Evolutionary conservation across 2,329 filamentous ascomycete species (phyloP).

Genomic region (Trichocomaceae sp.): DNA sequence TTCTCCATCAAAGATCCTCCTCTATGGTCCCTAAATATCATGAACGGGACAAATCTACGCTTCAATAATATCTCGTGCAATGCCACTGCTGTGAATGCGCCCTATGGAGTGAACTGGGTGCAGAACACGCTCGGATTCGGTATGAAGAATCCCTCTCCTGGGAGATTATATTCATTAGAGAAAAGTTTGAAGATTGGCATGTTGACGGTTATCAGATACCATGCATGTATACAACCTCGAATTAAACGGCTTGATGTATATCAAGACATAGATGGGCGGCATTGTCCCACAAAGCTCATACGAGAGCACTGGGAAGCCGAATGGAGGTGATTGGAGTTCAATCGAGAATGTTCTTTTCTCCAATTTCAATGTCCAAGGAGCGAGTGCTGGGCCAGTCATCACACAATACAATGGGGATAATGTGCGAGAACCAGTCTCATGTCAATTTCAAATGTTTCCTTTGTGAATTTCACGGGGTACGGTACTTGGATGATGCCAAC

Average conservation of each 20-base stretch:
- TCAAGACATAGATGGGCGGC: constrained; percentile 52
- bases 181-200: background rate
- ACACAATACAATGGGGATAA: constrained; percentile 47
- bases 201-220: constrained; percentile 33
- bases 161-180: background rate
- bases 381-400: constrained; percentile 40
- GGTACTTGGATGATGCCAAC: constrained; percentile 34
- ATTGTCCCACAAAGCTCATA: constrained; percentile 43
- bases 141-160: constrained; percentile 10
- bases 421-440: constrained; percentile 46
- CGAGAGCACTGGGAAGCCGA: constrained; percentile 44
- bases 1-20: constrained; percentile 48
- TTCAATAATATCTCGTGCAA: constrained; percentile 49
- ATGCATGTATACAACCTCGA: constrained; percentile 49
- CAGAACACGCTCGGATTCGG: constrained; percentile 53
- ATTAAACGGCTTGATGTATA: constrained; percentile 48
- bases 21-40: constrained; percentile 51
- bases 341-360: constrained; percentile 47
- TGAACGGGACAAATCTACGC: constrained; percentile 50
- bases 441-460: constrained; percentile 44
- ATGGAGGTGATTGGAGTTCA: constrained; percentile 50
- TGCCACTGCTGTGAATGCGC: constrained; percentile 45
- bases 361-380: constrained; percentile 47
- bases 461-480: constrained; percentile 48
- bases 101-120: constrained; percentile 50